Evolutionary conservation across 495 filamentous ascomycete species (phyloP), one percentile per base, ranked within the genome.

Genomic region (Bombardia bombarda): DNA sequence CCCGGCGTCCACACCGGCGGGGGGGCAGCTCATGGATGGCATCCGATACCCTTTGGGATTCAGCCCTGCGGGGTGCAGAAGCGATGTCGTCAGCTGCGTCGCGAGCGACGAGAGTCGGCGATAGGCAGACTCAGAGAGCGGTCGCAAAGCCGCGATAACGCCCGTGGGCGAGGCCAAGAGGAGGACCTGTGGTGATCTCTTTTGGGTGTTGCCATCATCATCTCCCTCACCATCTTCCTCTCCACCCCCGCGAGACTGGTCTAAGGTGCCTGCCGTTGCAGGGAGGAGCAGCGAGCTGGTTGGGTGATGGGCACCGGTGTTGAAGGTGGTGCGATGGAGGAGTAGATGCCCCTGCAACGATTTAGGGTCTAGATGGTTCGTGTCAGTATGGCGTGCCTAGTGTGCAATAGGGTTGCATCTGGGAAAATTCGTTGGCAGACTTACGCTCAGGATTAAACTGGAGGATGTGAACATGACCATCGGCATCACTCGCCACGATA

Each of bases 371-470:
- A 47, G 32, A 45, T 37, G 13, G 32, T 7, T 2, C 2, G 22
- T 8, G 46, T 70, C 55, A 69, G 56, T 23, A 13, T 32, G 4
- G 5, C 23, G 13, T 13, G 33, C 4, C 4, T n/a, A n/a, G n/a
- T n/a, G n/a, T n/a, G n/a, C n/a, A n/a, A n/a, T n/a, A n/a, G n/a
- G n/a, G n/a, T n/a, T n/a, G n/a, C n/a, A n/a, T n/a, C n/a, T n/a
- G n/a, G n/a, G n/a, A n/a, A n/a, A n/a, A n/a, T n/a, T n/a, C n/a
- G n/a, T n/a, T n/a, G 26, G 9, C 3, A 42, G 12, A 66, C 71
- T 55, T 64, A 79, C 77, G 77, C 50, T 98, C 93, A 8, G 92
- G 93, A 57, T 97, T 88, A 57, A 90, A 99, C 62, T 97, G 87
- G 36, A 96, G 57, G 4, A 95, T 70, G 55, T 95, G 87, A 28